Percentiles rank a stretch among this genome's conserved stretches.
phyloP scores from a whole-genome alignment of 176 grass and related monocot species.

The Guadua angustifolia region DNA sequence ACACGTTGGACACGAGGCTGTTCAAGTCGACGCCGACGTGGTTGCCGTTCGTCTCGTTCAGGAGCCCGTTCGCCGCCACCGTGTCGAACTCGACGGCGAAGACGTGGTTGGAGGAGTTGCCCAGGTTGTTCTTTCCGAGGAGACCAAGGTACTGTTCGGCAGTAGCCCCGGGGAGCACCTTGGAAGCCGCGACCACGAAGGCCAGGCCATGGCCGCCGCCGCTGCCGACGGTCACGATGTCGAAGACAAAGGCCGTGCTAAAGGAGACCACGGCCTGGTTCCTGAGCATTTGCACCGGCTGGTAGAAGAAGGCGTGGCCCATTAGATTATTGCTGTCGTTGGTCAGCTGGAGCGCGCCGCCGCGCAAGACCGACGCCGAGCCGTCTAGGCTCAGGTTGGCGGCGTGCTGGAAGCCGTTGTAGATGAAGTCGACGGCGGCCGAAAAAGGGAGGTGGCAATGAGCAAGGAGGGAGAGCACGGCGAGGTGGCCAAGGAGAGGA shows the following conservation, averaged over 20 bases:
- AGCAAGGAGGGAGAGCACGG: background rate
- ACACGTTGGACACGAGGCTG: too few species aligned
- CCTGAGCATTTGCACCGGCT: conserved; percentile 28
- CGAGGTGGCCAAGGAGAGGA: background rate
- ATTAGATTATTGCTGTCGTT: conserved; percentile 18
- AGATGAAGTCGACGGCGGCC: conserved; percentile 38
- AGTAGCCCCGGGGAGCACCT: too few species aligned
- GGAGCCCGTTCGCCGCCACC: too few species aligned
- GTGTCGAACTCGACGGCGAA: too few species aligned
- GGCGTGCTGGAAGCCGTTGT: conserved; percentile 46
- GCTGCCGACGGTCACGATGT: conserved; percentile 37
- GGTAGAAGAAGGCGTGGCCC: conserved; percentile 52
- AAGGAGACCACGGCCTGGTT: conserved; percentile 36
- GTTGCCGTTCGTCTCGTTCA: too few species aligned
- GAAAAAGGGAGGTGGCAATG: background rate
- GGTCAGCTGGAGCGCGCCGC: conserved; percentile 51
- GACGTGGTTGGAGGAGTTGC: too few species aligned
- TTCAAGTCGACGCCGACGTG: too few species aligned
- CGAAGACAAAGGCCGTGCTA: conserved; percentile 53
- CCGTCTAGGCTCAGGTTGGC: conserved; percentile 44
- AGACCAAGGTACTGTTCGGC: too few species aligned
- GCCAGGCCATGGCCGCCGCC: conserved; percentile 35
- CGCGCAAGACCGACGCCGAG: conserved; percentile 30
- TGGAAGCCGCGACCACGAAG: conserved; percentile 11
- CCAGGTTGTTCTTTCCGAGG: too few species aligned